These are phyloP conservation scores for Botrytis sinoallii DNA, from an alignment of 2,329 filamentous ascomycete genomes.

Conservation along the genomic window DNA sequence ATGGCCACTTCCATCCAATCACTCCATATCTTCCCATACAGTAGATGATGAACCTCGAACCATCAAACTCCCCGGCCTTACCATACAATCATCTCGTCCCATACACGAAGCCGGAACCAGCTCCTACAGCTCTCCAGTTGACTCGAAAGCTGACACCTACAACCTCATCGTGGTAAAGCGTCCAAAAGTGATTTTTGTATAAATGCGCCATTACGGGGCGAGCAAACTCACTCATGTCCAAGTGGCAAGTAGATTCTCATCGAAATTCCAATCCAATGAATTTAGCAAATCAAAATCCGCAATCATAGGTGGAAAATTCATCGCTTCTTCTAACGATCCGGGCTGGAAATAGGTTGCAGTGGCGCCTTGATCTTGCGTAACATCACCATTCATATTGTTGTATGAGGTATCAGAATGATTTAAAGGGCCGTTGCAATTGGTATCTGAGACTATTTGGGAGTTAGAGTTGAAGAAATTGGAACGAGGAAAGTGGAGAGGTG, in stretches of 20 bases:
- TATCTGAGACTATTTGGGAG: not conserved
- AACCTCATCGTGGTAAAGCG: no score
- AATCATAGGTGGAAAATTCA: conserved; percentile 17
- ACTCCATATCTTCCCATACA: not conserved
- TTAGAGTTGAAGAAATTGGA: not conserved
- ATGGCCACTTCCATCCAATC: not conserved
- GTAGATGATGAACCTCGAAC: no score
- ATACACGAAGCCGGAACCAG: not conserved
- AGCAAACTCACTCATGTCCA: conserved; percentile 7
- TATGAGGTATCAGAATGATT: conserved; percentile 1
- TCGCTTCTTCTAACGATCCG: conserved; percentile 10
- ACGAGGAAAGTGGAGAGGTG: not conserved
- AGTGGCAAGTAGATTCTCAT: conserved; percentile 14
- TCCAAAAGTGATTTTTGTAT: not conserved
- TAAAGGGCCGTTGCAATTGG: not conserved
- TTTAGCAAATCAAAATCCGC: conserved; percentile 24
- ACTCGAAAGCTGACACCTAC: not conserved
- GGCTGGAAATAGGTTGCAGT: conserved; percentile 14
- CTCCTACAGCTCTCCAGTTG: no score
- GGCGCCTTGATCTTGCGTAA: not conserved
- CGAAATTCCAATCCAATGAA: conserved; percentile 27
- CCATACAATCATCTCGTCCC: not conserved
- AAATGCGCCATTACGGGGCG: not conserved
- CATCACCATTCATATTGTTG: not conserved
- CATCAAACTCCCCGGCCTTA: no score